A percentile compares a stretch with the other conserved stretches of the same genome.
phyloP scores from a whole-genome alignment of 2,329 filamentous ascomycete species.

The Trichoderma gracile region DNA sequence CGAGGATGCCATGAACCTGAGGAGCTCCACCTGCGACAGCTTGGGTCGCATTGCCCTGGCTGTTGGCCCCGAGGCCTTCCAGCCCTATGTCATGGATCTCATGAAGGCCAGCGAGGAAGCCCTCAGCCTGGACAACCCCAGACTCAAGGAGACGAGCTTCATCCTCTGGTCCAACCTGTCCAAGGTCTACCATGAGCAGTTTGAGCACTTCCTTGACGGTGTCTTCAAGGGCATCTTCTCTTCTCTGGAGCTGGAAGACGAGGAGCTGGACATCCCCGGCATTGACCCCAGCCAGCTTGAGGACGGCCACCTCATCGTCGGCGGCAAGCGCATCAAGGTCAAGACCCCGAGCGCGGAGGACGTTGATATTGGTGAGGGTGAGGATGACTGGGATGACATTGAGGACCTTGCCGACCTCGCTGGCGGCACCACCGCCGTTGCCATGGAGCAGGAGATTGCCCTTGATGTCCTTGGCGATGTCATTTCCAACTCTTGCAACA shows the following conservation, averaged over 20 bases:
- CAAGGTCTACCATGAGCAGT: slow-evolving; percentile 87
- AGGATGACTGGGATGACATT: slow-evolving; percentile 58
- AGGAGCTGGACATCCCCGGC: slow-evolving; percentile 79
- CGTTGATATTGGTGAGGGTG: slow-evolving; percentile 56
- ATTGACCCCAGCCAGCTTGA: slow-evolving; percentile 58
- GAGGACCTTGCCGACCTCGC: slow-evolving; percentile 82
- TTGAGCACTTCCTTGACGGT: slow-evolving; percentile 74
- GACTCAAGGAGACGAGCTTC: slow-evolving; percentile 93
- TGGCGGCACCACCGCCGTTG: slow-evolving; percentile 76
- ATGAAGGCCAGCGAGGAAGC: slow-evolving; percentile 94
- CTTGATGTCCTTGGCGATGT: slow-evolving; percentile 93
- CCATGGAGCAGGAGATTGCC: slow-evolving; percentile 96
- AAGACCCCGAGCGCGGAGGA: slow-evolving; percentile 60
- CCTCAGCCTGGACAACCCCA: slow-evolving; percentile 81
- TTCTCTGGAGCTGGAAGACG: slow-evolving; percentile 83
- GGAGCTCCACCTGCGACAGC: slow-evolving; percentile 86
- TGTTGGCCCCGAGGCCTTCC: slow-evolving; percentile 82
- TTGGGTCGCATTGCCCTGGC: slow-evolving; percentile 91
- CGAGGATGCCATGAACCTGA: slow-evolving; percentile 85
- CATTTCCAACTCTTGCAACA: slow-evolving; percentile 78
- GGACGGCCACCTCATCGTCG: slow-evolving; percentile 74
- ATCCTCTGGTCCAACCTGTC: slow-evolving; percentile 94
- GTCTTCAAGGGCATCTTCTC: slow-evolving; percentile 80
- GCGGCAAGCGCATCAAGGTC: slow-evolving; percentile 83
- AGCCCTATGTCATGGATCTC: slow-evolving; percentile 85